phyloP scores from a whole-genome alignment of 495 filamentous ascomycete species.

The Penicillium ochrochloron region DNA sequence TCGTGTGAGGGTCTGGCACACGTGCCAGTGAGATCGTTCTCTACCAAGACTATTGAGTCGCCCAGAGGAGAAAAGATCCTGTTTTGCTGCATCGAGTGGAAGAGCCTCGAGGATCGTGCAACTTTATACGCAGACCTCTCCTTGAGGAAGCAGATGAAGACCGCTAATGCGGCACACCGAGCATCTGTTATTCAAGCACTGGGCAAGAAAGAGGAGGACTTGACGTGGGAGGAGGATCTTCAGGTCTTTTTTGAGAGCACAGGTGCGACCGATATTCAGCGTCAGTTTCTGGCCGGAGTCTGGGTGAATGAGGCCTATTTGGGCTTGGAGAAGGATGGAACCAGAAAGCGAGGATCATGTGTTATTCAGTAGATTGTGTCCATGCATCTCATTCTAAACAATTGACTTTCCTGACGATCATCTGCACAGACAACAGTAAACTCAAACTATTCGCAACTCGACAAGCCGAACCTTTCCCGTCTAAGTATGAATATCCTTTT shows the following conservation, averaged over 20 bases:
- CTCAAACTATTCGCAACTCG: background rate
- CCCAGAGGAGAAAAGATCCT: background rate
- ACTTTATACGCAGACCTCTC: background rate
- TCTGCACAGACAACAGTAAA: background rate
- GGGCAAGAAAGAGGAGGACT: background rate
- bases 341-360: background rate
- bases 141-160: conserved; percentile 3
- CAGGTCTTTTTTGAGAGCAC: background rate
- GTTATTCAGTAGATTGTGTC: background rate
- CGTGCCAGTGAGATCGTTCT: background rate
- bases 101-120: conserved; percentile 3
- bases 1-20: background rate
- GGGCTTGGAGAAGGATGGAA: background rate
- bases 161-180: background rate
- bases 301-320: background rate
- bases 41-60: background rate
- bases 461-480: background rate
- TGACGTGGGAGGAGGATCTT: conserved; percentile 2
- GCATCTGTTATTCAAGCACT: background rate
- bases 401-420: background rate
- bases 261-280: background rate
- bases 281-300: background rate
- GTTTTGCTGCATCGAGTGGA: conserved; percentile 3
- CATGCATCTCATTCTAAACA: background rate
- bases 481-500: conserved; percentile 3